Base-by-base conservation (phyloP, 805 yeast genomes). In the Pichia manshurica region DNA sequence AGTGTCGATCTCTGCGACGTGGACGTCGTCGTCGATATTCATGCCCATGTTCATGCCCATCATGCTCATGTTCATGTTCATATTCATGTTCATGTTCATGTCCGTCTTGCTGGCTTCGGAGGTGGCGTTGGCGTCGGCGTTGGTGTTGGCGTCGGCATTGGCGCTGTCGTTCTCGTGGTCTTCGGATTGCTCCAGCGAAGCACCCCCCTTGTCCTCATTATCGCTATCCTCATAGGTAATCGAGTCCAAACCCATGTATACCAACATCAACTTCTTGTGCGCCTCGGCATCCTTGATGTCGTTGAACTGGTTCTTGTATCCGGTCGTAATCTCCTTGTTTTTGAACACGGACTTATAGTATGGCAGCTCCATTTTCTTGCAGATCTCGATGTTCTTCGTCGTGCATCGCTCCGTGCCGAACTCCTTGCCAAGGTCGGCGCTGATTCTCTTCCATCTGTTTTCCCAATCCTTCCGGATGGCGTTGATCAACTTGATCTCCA, bases 391-490 rank as follows among this genome's bases (percentile, higher is more conserved):
- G 21, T 61, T 60, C 49, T 66, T 65, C 39, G 53, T 52, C 10
- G 54, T 46, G 37, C 70, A 65, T 31, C 69, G 50, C n/a, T 62
- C 65, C 20, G 56, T 49, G 19, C 56, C 58, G 41, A 64, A 58
- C 19, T 60, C 57, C 34, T 54, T 58, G 1, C 67, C 65, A 45
- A 67, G 46, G 15, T 63, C 69, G n/a, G 47, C 45, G 43, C 60
- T 54, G 20, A 71, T 63, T 36, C 75, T 56, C 42, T 62, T 65
- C 72, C 71, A 69, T 47, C 75, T 60, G 21, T 52, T 59, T 17
- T 67, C 67, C 72, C 74, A 71, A 55, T 71, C 75, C 23, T 62
- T 58, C 20, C 62, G 53, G 31, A 71, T 54, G 1, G 62, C 62
- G 37, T 56, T 55, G 17, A 64, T 51, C 33, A 71, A 53, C 42